phyloP scores from a whole-genome alignment of 106 monocot species.

The Acorus calamus region DNA sequence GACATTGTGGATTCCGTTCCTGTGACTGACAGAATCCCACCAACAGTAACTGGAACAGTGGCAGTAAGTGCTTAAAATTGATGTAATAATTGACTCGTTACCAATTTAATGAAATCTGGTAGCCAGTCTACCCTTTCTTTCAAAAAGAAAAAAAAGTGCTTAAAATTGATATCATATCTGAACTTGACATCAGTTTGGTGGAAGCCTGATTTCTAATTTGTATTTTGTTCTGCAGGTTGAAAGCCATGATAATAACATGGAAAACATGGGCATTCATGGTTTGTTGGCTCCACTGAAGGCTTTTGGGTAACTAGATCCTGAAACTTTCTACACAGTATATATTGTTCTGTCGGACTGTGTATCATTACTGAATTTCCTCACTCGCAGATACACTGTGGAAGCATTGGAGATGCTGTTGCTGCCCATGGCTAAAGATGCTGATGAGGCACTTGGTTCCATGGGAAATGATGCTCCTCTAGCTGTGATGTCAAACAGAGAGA shows the following conservation, averaged over 20 bases:
- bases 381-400: too few relatives aligned
- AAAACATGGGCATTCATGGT: conserved; percentile 71
- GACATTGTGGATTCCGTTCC: conserved; percentile 36
- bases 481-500: too few relatives aligned
- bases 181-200: background rate
- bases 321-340: background rate
- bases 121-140: too few relatives aligned
- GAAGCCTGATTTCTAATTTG: background rate
- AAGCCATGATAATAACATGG: conserved; percentile 38
- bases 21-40: conserved; percentile 34
- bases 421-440: too few relatives aligned
- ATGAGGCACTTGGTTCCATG: too few relatives aligned
- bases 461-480: too few relatives aligned
- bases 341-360: too few relatives aligned
- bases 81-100: too few relatives aligned
- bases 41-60: conserved; percentile 46
- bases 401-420: too few relatives aligned
- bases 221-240: conserved; percentile 20
- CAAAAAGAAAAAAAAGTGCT: too few relatives aligned
- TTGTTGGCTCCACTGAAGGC: conserved; percentile 80
- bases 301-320: conserved; percentile 59
- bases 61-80: conserved; percentile 37
- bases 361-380: too few relatives aligned
- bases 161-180: too few relatives aligned
- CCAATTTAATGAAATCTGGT: background rate